Evolutionary conservation across 2,329 filamentous ascomycete genomes (phyloP), one percentile per base, ranked within the genome.

Genomic region (Clonostachys byssicola): DNA sequence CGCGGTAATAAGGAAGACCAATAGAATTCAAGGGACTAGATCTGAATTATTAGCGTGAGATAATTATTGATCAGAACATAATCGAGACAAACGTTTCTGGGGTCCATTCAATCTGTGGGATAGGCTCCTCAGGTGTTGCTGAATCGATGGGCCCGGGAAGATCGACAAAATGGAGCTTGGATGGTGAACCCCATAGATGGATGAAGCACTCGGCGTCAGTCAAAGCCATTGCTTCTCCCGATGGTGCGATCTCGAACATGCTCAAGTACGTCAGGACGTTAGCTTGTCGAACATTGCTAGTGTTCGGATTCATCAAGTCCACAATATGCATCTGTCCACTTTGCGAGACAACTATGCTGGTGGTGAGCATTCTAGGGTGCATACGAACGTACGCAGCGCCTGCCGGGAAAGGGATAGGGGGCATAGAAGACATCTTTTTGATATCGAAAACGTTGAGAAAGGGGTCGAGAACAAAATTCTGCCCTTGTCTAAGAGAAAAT

Each of bases 391-490:
- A 95, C 35, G 94, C 92, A 36, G 92, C 94, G 10, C 94, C 91
- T 3, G 91, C 87, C 48, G 94, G 92, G 55, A 87, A 99, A 1
- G 94, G 89, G 40, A 99, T 92, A 0, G 94, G 94, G 5, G 90
- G 87, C 61, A 96, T 81, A 18, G 91, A 90, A 16, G 83, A 80
- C 71, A 96, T 80, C 42, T 90, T 94, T 68, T 96, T 96, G 42
- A 99, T 77, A 60, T 97, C 92, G 60, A 95, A 97, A 34, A 97
- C 91, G 56, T 96, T 95, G 49, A 96, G 89, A 49, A 97, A 85
- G 0, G 91, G 89, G 60, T 99, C 94, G 34, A 95, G 81, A 72
- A 95, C 91, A 52, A 88, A 88, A 39, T 83, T 83, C 48, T 74
- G 71, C 3, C 71, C 67, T 59, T 92, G 90, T 54, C 92, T 83